Base-by-base conservation (phyloP, 1,139 yeast genomes). In the Hyphopichia fennica region DNA sequence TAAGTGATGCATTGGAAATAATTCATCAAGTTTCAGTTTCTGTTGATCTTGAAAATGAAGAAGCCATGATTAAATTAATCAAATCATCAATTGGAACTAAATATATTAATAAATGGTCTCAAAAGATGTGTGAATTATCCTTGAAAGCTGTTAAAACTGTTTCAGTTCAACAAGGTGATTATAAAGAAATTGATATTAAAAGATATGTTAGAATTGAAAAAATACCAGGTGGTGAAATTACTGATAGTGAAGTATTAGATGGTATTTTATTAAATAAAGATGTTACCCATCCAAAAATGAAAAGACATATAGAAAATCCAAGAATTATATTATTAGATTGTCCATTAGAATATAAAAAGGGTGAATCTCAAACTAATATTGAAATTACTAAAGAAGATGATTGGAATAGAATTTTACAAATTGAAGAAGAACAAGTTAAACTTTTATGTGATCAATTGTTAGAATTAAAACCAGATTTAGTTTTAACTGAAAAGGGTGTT, bases 281-380 rank as follows among this genome's bases (percentile, higher is more conserved):
- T 62, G 95, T 95, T 43, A 91, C 95, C 22, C 99, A 95, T 66
- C 99, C 99, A 50, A 90, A 91, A 67, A 95, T 95, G 99, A 84
- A 84, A 54, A 82, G 99, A 63, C 61, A 74, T 54, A 87, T 93
- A 52, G 89, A 84, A 59, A 87, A 89, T 58, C 99, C 99, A 39
- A 78, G 95, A 51, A 81, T 95, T 43, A 79, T 95, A 33, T 77
- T 95, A 50, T 77, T 95, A 55, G 99, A 95, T 67, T 91, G 98
- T 66, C 98, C 99, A 16, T 75, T 95, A 57, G 99, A 95, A 68
- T 95, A 95, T 71, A 95, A 95, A 71, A 95, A 95, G 77, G 99
- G 99, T 47, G 99, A 95, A 69, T 90, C 97, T 2, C 99, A 95
- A 66, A 93, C 99, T 44, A 93, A 93, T 67, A 90, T 95, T 55